Evolutionary conservation across 2,329 filamentous ascomycete genomes (phyloP), one percentile per base, ranked within the genome.

Genomic region (Diaporthe sp.): DNA sequence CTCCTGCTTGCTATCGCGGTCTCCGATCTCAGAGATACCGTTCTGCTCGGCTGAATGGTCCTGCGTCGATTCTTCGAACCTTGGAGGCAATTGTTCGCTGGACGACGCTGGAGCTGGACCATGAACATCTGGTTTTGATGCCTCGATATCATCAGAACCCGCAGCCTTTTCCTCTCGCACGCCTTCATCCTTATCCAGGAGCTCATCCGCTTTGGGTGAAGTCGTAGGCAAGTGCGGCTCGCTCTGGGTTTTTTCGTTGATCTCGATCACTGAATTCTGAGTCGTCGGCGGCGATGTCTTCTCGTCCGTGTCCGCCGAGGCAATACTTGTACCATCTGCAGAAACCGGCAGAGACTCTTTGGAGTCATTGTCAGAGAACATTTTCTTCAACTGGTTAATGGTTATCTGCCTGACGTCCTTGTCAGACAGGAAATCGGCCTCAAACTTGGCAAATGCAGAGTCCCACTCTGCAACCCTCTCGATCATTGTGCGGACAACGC

Each of bases 391-490:
- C 82, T 99, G 97, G 77, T 98, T 89, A 75, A 96, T 95, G 17
- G 97, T 98, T 76, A 99, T 87, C 80, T 97, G 92, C 77, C 95
- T 91, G 81, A 99, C 98, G 85, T 99, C 97, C 81, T 98, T 98
- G 83, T 99, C 97, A 0, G 96, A 96, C 80, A 99, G 93, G 85
- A 96, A 99, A 79, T 98, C 94, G 58, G 92, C 91, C 82, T 99
- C 97, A 76, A 99, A 98, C 73, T 97, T 94, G 74, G 92, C 89
- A 85, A 99, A 99, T 0, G 92, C 92, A 34, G 93, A 92, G 81
- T 99, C 97, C 97, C 97, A 99, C 78, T 96, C 95, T 28, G 95
- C 92, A 5, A 96, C 96, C 79, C 94, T 97, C 81, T 98, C 96
- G 78, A 98, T 92, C 88, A 98, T 97, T 74, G 95, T 94, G 78